Percentiles rank a stretch among this genome's conserved stretches.
Conservation (phyloP, 1,284 basidiomycete genomes). For the Heliocybe sulcata region DNA sequence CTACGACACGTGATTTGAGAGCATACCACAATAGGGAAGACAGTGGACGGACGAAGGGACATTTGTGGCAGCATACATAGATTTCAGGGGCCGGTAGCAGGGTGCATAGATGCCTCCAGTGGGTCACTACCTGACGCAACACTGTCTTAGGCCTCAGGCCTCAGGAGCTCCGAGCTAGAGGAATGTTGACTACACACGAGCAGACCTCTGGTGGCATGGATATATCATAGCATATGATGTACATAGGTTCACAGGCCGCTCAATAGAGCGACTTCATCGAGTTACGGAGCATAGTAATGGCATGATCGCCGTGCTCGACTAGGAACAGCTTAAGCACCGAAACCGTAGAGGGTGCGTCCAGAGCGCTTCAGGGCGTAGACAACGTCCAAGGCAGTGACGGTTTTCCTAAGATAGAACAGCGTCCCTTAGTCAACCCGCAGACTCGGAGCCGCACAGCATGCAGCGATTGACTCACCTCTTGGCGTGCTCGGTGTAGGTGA, state of each 20-base stretch:
- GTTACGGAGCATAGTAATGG: not conserved
- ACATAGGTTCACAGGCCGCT: not conserved
- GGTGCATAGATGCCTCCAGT: no score
- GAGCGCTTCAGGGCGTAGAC: conserved; percentile 84
- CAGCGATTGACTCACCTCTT: conserved; percentile 1
- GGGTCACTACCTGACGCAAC: no score
- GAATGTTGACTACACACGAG: no score
- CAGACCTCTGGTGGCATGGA: not conserved
- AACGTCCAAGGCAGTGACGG: conserved; percentile 75
- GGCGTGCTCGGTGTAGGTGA: conserved; percentile 73
- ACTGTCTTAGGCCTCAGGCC: no score
- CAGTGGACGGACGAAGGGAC: no score
- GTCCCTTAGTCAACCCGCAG: not conserved
- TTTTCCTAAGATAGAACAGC: conserved; percentile 42
- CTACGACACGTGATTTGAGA: no score
- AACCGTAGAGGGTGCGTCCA: conserved; percentile 76
- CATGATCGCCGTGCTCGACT: not conserved
- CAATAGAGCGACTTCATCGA: not conserved
- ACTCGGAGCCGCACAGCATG: not conserved
- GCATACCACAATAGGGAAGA: no score
- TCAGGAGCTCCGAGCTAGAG: no score
- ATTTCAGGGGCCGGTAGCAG: no score
- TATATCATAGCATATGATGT: not conserved
- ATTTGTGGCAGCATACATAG: no score
- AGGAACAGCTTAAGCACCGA: conserved; percentile 43